Percentiles rank a stretch among this genome's conserved stretches.
These are phyloP conservation scores for Mimosa pudica DNA, from an alignment of 306 rosid species.

Conservation along the genomic window DNA sequence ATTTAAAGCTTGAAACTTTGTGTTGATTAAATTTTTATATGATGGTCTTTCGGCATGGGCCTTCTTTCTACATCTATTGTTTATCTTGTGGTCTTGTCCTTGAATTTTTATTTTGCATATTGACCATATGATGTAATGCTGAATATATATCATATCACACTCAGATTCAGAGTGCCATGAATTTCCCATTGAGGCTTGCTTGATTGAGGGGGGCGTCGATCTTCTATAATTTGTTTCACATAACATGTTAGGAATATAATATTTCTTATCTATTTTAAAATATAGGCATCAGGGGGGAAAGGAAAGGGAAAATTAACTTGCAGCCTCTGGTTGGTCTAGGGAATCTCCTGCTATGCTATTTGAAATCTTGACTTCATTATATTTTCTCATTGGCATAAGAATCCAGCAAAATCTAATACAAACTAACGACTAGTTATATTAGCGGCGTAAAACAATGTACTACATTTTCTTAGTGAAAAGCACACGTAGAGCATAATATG, in stretches of 20 bases:
- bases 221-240: background rate
- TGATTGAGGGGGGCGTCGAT: background rate
- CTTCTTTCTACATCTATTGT: slow-evolving; percentile 2
- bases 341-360: background rate
- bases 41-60: background rate
- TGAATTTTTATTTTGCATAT: background rate
- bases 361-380: background rate
- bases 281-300: background rate
- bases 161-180: background rate
- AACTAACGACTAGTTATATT: background rate
- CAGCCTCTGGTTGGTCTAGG: background rate
- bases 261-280: too few species aligned
- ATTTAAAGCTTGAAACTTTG: slow-evolving; percentile 17
- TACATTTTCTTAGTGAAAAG: background rate
- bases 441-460: background rate
- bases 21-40: slow-evolving; percentile 7
- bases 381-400: background rate
- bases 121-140: background rate
- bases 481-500: background rate
- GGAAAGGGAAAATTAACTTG: background rate
- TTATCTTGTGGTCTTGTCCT: background rate
- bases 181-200: background rate
- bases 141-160: background rate
- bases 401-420: background rate
- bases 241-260: background rate